phyloP scores from a whole-genome alignment of 1,139 yeast species.

The Hansenula anomala region DNA sequence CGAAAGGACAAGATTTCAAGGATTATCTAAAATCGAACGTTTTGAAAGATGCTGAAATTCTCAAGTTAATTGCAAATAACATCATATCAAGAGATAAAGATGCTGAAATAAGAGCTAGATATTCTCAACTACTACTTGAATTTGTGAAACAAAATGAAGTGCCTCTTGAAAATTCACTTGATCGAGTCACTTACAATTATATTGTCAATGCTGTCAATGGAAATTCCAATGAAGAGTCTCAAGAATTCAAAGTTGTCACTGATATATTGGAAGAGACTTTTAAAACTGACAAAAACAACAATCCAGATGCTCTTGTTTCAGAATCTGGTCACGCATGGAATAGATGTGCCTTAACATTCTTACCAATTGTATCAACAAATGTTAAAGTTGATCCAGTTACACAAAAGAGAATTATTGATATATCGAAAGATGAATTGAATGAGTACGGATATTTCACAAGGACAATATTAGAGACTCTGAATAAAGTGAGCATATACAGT shows the following conservation, averaged over 20 bases:
- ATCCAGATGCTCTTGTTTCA: slow-evolving; percentile 21
- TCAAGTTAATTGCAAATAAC: slow-evolving; percentile 21
- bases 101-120: slow-evolving; percentile 10
- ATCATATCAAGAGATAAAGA: slow-evolving; percentile 22
- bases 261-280: slow-evolving; percentile 28
- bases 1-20: too few species aligned
- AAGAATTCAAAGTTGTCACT: too few species aligned
- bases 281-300: slow-evolving; percentile 15
- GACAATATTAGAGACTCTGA: background rate
- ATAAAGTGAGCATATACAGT: slow-evolving; percentile 4
- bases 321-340: slow-evolving; percentile 28
- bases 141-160: slow-evolving; percentile 22
- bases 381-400: slow-evolving; percentile 32
- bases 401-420: slow-evolving; percentile 27
- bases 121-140: slow-evolving; percentile 22
- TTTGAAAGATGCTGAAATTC: slow-evolving; percentile 17
- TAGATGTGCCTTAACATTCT: slow-evolving; percentile 29
- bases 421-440: slow-evolving; percentile 20
- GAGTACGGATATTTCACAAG: slow-evolving; percentile 4
- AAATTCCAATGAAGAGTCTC: too few species aligned
- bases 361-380: slow-evolving; percentile 30
- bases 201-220: slow-evolving; percentile 14
- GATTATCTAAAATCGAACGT: slow-evolving; percentile 18
- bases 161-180: slow-evolving; percentile 23
- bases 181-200: slow-evolving; percentile 24